These are phyloP conservation scores for Tothia fuscella DNA, from an alignment of 2,329 filamentous ascomycete species.

Conservation along the genomic window DNA sequence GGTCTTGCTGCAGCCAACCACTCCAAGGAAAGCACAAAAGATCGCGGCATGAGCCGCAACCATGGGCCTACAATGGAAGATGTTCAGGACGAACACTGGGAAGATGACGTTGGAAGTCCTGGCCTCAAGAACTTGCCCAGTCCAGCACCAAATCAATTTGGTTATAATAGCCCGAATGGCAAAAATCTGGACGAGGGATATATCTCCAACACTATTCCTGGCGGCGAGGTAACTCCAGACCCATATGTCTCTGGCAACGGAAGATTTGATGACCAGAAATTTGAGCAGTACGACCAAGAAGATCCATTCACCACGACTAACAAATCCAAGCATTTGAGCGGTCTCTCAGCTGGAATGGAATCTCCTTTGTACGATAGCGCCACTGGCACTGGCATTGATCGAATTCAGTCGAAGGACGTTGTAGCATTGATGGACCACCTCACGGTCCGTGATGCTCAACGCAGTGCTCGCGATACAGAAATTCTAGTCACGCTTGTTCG, in stretches of 20 bases:
- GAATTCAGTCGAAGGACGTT: constrained; percentile 92
- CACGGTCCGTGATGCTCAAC: constrained; percentile 90
- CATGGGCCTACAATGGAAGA: constrained; percentile 23
- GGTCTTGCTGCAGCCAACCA: constrained; percentile 33
- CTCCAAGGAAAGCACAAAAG: constrained; percentile 16
- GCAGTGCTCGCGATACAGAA: constrained; percentile 91
- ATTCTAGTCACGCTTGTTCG: constrained; percentile 90
- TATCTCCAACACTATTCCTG: constrained; percentile 60
- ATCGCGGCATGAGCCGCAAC: neutral
- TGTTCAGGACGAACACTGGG: constrained; percentile 21
- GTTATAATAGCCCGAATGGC: constrained; percentile 40
- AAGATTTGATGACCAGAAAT: constrained; percentile 32
- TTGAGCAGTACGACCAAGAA: constrained; percentile 33
- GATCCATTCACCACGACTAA: constrained; percentile 55
- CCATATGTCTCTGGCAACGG: constrained; percentile 17
- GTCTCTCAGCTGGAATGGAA: constrained; percentile 81
- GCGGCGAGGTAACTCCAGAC: constrained; percentile 32
- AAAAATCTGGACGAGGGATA: constrained; percentile 78
- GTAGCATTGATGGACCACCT: constrained; percentile 97
- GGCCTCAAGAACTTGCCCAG: constrained; percentile 23
- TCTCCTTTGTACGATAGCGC: constrained; percentile 85
- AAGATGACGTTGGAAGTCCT: constrained; percentile 13
- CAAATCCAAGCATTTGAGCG: constrained; percentile 60
- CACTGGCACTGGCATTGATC: constrained; percentile 76
- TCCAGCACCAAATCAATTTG: constrained; percentile 5